Evolutionary conservation across 2,329 filamentous ascomycete species (phyloP), one percentile per base, ranked within the genome.

Genomic region (Paecilomyces sp.): DNA sequence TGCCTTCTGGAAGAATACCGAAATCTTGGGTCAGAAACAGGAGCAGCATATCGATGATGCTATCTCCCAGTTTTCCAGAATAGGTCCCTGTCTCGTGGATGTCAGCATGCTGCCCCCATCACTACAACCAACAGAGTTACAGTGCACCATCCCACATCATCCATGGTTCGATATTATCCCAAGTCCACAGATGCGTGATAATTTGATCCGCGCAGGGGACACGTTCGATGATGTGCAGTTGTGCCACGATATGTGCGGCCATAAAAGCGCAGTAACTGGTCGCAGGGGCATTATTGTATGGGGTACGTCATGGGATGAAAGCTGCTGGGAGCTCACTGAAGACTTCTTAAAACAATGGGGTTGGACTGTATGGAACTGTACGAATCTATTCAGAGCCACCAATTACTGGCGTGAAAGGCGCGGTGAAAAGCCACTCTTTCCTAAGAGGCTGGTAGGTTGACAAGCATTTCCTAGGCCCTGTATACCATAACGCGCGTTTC

Each of bases 141-240:
- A 78, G 58, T 64, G 69, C 7, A 65, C 63, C 1, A 67, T 68
- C 3, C 63, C 72, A 22, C 75, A 78, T 62, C 70, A 70, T 24
- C 65, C 67, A 0, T 78, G 74, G 73, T 70, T 77, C 54, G 76
- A 78, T 60, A 68, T 74, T n/a, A 72, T 77, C 31, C 75, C 75
- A 0, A 77, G 77, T 55, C 75, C 74, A 5, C 67, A 66, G 28
- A 70, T 77, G 67, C 64, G 76, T n/a, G 72, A 77, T 55, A 71
- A 69, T 55, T 59, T 77, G 54, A 77, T 78, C 47, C 60, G 56
- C 4, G 61, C 64, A n/a, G 56, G 57, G 3, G 63, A 63, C 28
- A 6, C 57, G 2, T 57, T 78, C 47, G 72, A 79, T 61, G 68
- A 74, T 24, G 74, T 76, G 25, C 72, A 75, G 15, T 67, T 78